Percentiles rank a stretch among this genome's conserved stretches.
Conservation (phyloP, 148 eudicot genomes). For the Polygonum aviculare region DNA sequence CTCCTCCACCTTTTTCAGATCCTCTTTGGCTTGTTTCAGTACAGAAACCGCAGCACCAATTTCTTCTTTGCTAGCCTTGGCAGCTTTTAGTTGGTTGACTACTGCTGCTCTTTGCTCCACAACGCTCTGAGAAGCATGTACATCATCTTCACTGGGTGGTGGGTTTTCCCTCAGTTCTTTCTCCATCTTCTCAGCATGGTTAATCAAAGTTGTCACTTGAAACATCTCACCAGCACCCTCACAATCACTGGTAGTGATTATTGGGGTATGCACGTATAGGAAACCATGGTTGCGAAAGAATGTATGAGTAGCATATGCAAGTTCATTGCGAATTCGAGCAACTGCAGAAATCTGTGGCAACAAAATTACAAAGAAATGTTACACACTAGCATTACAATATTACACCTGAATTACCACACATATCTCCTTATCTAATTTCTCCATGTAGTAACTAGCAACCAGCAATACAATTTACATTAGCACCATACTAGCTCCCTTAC, state of each 20-base stretch:
- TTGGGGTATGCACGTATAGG: conserved; percentile 79
- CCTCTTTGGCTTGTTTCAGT: conserved; percentile 64
- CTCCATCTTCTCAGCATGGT: conserved; percentile 64
- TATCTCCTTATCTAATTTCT: neutral
- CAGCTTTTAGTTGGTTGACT: conserved; percentile 55
- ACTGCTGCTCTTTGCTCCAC: conserved; percentile 62
- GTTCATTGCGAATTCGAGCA: conserved; percentile 81
- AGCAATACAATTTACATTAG: neutral
- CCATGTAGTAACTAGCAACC: neutral
- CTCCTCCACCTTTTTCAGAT: conserved; percentile 49
- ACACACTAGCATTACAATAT: neutral
- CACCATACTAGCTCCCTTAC: neutral
- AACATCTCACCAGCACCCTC: conserved; percentile 99
- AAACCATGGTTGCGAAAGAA: conserved; percentile 81
- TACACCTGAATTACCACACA: neutral
- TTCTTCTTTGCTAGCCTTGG: conserved; percentile 57
- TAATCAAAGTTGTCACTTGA: conserved; percentile 85
- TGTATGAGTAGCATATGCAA: conserved; percentile 87
- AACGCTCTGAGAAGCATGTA: conserved; percentile 53
- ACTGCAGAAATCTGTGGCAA: conserved; percentile 66
- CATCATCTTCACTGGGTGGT: conserved; percentile 59
- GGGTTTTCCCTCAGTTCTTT: conserved; percentile 70
- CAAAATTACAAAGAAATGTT: neutral
- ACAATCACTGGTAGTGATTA: conserved; percentile 95
- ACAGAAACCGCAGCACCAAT: conserved; percentile 59